A percentile compares a stretch with the other conserved stretches of the same genome.
Conservation (phyloP, 2,329 filamentous ascomycete species). For the Aspergillus felis region DNA sequence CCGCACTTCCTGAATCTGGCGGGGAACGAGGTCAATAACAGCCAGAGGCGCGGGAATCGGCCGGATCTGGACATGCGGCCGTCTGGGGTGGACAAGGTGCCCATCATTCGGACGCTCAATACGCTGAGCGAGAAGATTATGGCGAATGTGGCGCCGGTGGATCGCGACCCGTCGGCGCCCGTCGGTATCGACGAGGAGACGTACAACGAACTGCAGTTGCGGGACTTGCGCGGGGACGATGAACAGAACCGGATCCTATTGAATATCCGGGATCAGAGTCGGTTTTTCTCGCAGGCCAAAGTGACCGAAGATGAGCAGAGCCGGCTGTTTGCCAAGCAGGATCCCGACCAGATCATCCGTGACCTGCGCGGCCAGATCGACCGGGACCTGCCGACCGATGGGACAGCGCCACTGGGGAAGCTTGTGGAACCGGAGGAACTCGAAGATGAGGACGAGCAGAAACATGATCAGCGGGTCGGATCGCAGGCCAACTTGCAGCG, state of each 20-base stretch:
- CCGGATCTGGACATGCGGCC: slow-evolving; percentile 90
- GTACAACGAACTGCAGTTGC: slow-evolving; percentile 70
- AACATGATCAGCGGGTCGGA: slow-evolving; percentile 58
- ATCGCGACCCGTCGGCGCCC: slow-evolving; percentile 62
- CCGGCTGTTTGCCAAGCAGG: slow-evolving; percentile 63
- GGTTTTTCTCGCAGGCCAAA: slow-evolving; percentile 64
- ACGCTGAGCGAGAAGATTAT: slow-evolving; percentile 90
- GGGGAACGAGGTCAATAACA: slow-evolving; percentile 92
- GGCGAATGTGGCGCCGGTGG: slow-evolving; percentile 76
- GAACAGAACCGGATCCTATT: slow-evolving; percentile 76
- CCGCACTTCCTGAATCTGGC: slow-evolving; percentile 89
- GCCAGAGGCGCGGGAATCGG: slow-evolving; percentile 78
- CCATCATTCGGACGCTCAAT: slow-evolving; percentile 86
- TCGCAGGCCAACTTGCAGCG: slow-evolving; percentile 62
- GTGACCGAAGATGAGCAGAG: slow-evolving; percentile 44
- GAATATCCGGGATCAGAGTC: slow-evolving; percentile 82
- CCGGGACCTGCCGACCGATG: slow-evolving; percentile 43
- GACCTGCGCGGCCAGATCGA: slow-evolving; percentile 60
- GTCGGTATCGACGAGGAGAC: slow-evolving; percentile 68
- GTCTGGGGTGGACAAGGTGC: slow-evolving; percentile 67
- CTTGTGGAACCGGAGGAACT: slow-evolving; percentile 49
- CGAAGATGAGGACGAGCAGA: slow-evolving; percentile 58
- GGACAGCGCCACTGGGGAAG: slow-evolving; percentile 67
- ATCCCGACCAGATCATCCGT: slow-evolving; percentile 64
- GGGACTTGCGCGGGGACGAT: slow-evolving; percentile 71